A percentile compares a stretch with the other conserved stretches of the same genome.
Evolutionary conservation across 257 asterid species (phyloP).

Genomic region (Thymus mandschuricus): DNA sequence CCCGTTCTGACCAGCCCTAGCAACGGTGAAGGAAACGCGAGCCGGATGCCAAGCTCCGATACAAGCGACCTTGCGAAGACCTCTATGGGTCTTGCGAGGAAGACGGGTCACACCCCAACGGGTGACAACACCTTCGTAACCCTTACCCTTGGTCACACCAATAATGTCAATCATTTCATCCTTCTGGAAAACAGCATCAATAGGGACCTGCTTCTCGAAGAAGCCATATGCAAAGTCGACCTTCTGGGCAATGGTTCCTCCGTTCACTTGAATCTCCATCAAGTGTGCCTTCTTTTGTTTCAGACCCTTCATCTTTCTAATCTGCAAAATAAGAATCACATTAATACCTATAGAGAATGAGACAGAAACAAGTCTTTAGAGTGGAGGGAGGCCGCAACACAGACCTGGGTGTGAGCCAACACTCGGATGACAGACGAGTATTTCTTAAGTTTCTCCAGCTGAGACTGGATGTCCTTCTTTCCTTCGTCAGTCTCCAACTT

Average conservation of each 20-base stretch:
- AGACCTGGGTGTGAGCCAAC: slow-evolving; percentile 68
- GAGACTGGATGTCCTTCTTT: slow-evolving; percentile 56
- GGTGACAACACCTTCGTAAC: slow-evolving; percentile 68
- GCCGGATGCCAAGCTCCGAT: slow-evolving; percentile 77
- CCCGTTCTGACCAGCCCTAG: slow-evolving; percentile 70
- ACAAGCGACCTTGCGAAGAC: slow-evolving; percentile 72
- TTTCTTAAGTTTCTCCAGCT: slow-evolving; percentile 59
- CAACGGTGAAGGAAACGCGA: slow-evolving; percentile 61
- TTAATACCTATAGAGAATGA: background rate
- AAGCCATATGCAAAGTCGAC: slow-evolving; percentile 64
- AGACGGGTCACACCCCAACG: slow-evolving; percentile 81
- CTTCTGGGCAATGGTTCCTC: slow-evolving; percentile 67
- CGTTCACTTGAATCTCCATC: slow-evolving; percentile 70
- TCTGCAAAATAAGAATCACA: slow-evolving; percentile 30
- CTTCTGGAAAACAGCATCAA: slow-evolving; percentile 64
- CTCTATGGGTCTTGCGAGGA: slow-evolving; percentile 68
- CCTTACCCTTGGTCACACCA: slow-evolving; percentile 68
- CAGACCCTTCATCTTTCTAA: slow-evolving; percentile 68
- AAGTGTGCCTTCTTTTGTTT: slow-evolving; percentile 68
- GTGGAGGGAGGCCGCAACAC: background rate
- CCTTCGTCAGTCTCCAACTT: slow-evolving; percentile 61
- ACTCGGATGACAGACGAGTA: slow-evolving; percentile 54
- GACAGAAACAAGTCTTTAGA: background rate
- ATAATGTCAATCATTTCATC: slow-evolving; percentile 69
- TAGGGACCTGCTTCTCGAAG: slow-evolving; percentile 66